Evolutionary conservation across 208 protist genomes (phyloP).

Genomic region (Trypanosoma platydactyli): DNA sequence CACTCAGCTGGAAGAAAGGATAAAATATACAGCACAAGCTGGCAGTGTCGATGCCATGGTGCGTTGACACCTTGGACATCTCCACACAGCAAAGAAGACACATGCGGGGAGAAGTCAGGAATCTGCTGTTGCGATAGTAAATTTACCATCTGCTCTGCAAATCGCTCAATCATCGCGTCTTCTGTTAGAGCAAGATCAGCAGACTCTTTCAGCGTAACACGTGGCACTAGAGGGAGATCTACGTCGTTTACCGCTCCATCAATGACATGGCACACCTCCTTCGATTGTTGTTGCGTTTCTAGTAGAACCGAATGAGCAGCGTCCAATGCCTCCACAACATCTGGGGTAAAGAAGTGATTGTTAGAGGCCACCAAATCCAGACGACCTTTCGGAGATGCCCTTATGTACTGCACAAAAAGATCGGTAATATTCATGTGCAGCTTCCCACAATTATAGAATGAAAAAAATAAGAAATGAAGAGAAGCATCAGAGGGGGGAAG

Average conservation of each 20-base stretch:
- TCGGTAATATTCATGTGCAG: slow-evolving; percentile 19
- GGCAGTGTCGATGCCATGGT: slow-evolving; percentile 32
- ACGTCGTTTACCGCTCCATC: slow-evolving; percentile 42
- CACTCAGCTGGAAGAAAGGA: slow-evolving; percentile 62
- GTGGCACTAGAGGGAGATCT: slow-evolving; percentile 34
- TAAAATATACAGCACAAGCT: slow-evolving; percentile 58
- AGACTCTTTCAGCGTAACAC: slow-evolving; percentile 38
- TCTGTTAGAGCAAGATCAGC: slow-evolving; percentile 31
- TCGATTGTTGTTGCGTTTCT: slow-evolving; percentile 33
- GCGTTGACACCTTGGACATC: not conserved
- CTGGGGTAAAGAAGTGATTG: slow-evolving; percentile 28
- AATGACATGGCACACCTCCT: slow-evolving; percentile 40
- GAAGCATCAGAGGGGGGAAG: not conserved
- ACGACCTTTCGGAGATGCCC: slow-evolving; percentile 4
- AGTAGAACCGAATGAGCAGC: slow-evolving; percentile 36
- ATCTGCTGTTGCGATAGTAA: slow-evolving; percentile 8
- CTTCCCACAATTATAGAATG: not conserved
- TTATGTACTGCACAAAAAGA: slow-evolving; percentile 38
- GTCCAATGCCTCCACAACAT: slow-evolving; percentile 43
- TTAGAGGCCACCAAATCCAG: slow-evolving; percentile 21
- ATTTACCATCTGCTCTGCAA: slow-evolving; percentile 40
- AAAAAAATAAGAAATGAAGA: not conserved
- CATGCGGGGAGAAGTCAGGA: not conserved
- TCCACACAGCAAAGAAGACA: not conserved
- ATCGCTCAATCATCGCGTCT: slow-evolving; percentile 44